Base-by-base conservation (phyloP, 2,329 filamentous ascomycete species). In the Aspergillus intermedius region DNA sequence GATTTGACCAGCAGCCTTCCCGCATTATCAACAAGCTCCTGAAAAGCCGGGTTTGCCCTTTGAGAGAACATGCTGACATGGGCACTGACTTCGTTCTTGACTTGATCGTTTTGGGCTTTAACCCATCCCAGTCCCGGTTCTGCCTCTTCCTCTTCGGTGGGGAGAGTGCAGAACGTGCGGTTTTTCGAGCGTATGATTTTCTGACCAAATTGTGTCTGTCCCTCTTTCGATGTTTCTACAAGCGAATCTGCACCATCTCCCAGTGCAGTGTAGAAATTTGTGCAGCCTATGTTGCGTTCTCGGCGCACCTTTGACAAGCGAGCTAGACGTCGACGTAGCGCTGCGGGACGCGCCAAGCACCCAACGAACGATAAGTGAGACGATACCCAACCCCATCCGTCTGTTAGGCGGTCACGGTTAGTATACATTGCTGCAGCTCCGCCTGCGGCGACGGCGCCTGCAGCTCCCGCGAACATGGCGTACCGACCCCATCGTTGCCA, bases 281-380 rank as follows among this genome's bases (percentile, higher is more conserved):
- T 83, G 63, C 91, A 95, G 2, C 87, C 87, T 12, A 96, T 77
- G 10, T 76, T 77, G 12, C 88, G 77, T 49, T 87, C 81, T 42
- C 74, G 67, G 30, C 82, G 77, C 17, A 91, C 72, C 50, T 77
- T 75, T n/a, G 80, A 76, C 65, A 96, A 76, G 51, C 74, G 78
- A n/a, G 76, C 72, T 8, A 95, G 77, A 28, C 93, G 82, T 61
- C 82, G 80, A 57, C 84, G 83, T 55, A 97, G 74, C 62, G 95
- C 90, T 59, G 91, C 86, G 4, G 82, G 83, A n/a, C 88, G 83
- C 43, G 87, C 86, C 6, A 98, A 78, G 61, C 89, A 94, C 2
- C 90, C 89, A 1, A 97, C 88, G 61, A 97, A 98, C 67, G 93
- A 88, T 22, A 98, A 81, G 69, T 98, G 93, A 32, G 88, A 93